These are phyloP conservation scores for Ambrosia trifida DNA, from an alignment of 129 eudicot genomes.

Conservation along the genomic window DNA sequence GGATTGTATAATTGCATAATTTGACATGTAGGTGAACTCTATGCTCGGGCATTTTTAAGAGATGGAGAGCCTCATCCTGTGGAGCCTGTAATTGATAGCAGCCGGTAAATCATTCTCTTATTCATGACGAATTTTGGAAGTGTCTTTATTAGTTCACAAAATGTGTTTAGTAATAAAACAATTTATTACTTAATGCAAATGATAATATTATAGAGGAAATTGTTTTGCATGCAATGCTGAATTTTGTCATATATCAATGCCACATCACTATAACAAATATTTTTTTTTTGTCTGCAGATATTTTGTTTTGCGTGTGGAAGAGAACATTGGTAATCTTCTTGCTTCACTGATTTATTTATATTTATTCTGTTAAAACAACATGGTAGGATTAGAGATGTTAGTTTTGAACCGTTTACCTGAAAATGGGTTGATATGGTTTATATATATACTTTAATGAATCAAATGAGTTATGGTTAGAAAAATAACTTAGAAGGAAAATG, in stretches of 20 bases:
- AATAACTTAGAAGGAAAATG: not conserved
- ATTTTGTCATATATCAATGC: not conserved
- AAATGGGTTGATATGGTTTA: not conserved
- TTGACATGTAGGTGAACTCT: constrained; percentile 69
- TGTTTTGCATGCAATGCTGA: constrained; percentile 5
- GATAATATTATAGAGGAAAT: not conserved
- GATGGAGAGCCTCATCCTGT: constrained; percentile 99
- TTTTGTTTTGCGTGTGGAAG: constrained; percentile 95
- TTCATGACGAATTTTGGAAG: not conserved
- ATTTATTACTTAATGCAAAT: not conserved
- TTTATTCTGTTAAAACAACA: constrained; percentile 1
- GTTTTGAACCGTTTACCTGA: not conserved
- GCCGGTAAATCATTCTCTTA: constrained; percentile 60
- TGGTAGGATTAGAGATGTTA: not conserved
- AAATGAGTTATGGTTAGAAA: not conserved
- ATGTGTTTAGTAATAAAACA: not conserved
- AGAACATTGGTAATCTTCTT: constrained; percentile 66
- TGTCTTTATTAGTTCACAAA: not conserved
- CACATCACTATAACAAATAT: constrained; percentile 2
- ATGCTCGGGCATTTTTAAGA: constrained; percentile 97
- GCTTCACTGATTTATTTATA: not conserved
- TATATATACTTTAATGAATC: not conserved
- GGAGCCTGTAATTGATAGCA: constrained; percentile 97
- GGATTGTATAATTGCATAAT: not conserved
- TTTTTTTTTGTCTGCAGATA: constrained; percentile 61